These are phyloP conservation scores for Simmondsia chinensis DNA, from an alignment of 148 eudicot genomes.

Conservation along the genomic window DNA sequence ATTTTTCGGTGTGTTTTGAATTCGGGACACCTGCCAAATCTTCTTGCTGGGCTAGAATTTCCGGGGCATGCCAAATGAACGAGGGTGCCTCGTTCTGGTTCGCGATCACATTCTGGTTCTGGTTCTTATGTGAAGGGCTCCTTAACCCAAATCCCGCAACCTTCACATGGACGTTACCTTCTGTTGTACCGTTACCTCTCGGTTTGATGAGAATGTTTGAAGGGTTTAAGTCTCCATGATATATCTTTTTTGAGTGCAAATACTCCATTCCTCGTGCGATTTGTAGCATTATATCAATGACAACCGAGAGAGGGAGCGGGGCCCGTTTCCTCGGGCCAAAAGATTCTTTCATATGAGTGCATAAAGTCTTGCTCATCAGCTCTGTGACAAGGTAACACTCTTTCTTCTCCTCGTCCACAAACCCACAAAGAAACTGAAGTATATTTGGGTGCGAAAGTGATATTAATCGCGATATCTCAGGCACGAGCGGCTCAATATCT, in stretches of 20 bases:
- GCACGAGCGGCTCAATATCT: slow-evolving; percentile 26
- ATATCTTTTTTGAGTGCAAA: slow-evolving; percentile 59
- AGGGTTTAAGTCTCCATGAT: slow-evolving; percentile 62
- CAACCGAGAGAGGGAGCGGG: slow-evolving; percentile 44
- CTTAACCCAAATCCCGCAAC: slow-evolving; percentile 45
- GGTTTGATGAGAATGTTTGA: slow-evolving; percentile 49
- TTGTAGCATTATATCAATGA: slow-evolving; percentile 75
- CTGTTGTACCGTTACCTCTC: slow-evolving; percentile 20
- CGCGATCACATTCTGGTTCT: no score
- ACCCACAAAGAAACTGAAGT: slow-evolving; percentile 43
- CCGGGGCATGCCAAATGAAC: slow-evolving; percentile 73
- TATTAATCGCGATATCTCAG: slow-evolving; percentile 30
- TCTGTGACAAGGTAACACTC: slow-evolving; percentile 70
- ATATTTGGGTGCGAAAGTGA: slow-evolving; percentile 69
- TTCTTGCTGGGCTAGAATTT: slow-evolving; percentile 48
- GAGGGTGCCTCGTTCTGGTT: slow-evolving; percentile 23
- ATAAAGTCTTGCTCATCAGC: slow-evolving; percentile 56
- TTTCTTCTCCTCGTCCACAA: slow-evolving; percentile 51
- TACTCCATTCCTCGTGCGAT: slow-evolving; percentile 90
- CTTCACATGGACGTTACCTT: slow-evolving; percentile 52
- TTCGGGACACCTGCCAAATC: slow-evolving; percentile 12
- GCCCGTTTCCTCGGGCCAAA: slow-evolving; percentile 37
- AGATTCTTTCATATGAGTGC: slow-evolving; percentile 42
- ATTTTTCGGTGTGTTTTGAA: slow-evolving; percentile 36
- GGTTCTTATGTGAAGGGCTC: slow-evolving; percentile 16